These are phyloP conservation scores for Naematelia aurantialba DNA, from an alignment of 768 basidiomycete species.

Conservation along the genomic window DNA sequence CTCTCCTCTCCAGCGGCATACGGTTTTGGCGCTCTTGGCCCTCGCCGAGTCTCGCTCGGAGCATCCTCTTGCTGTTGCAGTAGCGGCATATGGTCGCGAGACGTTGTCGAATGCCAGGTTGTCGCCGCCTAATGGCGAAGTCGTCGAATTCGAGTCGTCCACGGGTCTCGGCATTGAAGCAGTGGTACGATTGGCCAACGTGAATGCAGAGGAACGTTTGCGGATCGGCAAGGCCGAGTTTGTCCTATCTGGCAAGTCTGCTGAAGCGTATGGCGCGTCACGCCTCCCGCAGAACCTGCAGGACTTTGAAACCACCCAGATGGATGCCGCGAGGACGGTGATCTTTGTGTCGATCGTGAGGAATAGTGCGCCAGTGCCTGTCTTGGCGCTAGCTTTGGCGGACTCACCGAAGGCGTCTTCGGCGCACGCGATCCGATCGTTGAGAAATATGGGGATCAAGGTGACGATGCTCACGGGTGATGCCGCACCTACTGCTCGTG, in stretches of 20 bases:
- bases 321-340: conserved; percentile 70
- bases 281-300: conserved; percentile 61
- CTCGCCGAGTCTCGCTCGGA: conserved; percentile 88
- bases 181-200: conserved; percentile 56
- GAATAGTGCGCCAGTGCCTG: conserved; percentile 57
- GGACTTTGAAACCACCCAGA: conserved; percentile 68
- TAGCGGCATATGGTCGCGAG: conserved; percentile 67
- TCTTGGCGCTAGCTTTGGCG: conserved; percentile 77
- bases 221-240: conserved; percentile 75
- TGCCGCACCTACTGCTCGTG: conserved; percentile 73
- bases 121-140: conserved; percentile 56
- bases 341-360: conserved; percentile 72
- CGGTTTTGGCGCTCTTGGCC: conserved; percentile 72
- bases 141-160: conserved; percentile 77
- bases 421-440: conserved; percentile 70
- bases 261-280: conserved; percentile 38
- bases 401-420: conserved; percentile 86
- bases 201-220: conserved; percentile 38
- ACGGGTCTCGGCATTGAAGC: conserved; percentile 87
- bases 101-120: conserved; percentile 44
- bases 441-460: conserved; percentile 84
- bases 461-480: conserved; percentile 96
- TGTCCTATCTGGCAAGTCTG: conserved; percentile 47
- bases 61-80: conserved; percentile 91
- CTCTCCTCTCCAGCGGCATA: conserved; percentile 40